phyloP scores from a whole-genome alignment of 768 basidiomycete genomes.

The Lentinula lateritia region DNA sequence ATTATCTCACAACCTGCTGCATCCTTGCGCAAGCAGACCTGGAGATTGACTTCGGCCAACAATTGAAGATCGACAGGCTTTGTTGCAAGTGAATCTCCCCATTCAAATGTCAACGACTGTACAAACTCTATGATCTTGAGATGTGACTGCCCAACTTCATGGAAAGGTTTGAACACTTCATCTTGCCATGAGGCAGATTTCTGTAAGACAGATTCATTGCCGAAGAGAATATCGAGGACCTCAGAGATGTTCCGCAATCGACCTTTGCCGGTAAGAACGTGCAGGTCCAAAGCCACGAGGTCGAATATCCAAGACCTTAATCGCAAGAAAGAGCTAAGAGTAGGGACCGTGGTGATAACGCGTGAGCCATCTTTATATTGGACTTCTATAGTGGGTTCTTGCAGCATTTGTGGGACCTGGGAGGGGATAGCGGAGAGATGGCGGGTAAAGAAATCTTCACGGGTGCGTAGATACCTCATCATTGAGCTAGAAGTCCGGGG shows the following conservation, averaged over 20 bases:
- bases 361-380: conserved; percentile 69
- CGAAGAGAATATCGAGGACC: conserved; percentile 78
- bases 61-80: conserved; percentile 57
- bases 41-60: conserved; percentile 60
- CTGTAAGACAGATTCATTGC: conserved; percentile 46
- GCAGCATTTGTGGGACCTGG: conserved; percentile 43
- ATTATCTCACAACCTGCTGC: conserved; percentile 77
- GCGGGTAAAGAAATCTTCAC: conserved; percentile 84
- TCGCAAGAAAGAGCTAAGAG: conserved; percentile 71
- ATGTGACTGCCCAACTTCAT: conserved; percentile 75
- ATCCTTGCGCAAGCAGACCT: conserved; percentile 64
- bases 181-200: conserved; percentile 35
- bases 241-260: conserved; percentile 70
- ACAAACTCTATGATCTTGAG: conserved; percentile 85
- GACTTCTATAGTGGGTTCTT: conserved; percentile 53
- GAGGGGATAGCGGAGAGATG: conserved; percentile 79
- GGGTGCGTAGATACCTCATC: conserved; percentile 80
- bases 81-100: conserved; percentile 71
- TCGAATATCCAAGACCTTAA: conserved; percentile 84
- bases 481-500: conserved; percentile 74
- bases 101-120: conserved; percentile 82
- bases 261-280: conserved; percentile 74
- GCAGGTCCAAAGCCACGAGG: conserved; percentile 81
- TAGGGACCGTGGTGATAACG: conserved; percentile 60
- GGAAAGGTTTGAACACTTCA: conserved; percentile 52